A percentile compares a stretch with the other conserved stretches of the same genome.
phyloP scores from a whole-genome alignment of 148 eudicot genomes.

The Diospyros kaki region DNA sequence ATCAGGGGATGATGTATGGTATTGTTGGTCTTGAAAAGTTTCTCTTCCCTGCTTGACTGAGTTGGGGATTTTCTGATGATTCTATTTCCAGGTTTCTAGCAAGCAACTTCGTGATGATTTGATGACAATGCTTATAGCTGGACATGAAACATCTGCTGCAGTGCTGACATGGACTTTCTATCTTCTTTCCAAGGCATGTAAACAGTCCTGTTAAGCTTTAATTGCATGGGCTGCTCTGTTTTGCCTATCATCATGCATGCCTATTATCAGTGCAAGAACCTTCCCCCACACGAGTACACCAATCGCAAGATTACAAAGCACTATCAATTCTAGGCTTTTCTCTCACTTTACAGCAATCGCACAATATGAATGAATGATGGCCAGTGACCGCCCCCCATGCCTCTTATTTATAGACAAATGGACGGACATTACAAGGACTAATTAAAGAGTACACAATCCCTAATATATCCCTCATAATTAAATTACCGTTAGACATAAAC shows the following conservation, averaged over 20 bases:
- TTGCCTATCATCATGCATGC: neutral
- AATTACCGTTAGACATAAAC: too few relatives aligned
- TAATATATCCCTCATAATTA: too few relatives aligned
- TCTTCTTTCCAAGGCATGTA: constrained; percentile 76
- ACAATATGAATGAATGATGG: too few relatives aligned
- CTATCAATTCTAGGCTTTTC: too few relatives aligned
- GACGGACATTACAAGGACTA: too few relatives aligned
- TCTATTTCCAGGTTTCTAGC: constrained; percentile 71
- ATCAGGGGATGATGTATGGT: constrained; percentile 89
- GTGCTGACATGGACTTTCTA: constrained; percentile 97
- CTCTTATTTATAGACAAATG: too few relatives aligned
- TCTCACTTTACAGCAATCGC: too few relatives aligned
- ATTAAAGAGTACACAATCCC: too few relatives aligned
- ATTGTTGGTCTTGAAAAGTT: constrained; percentile 1
- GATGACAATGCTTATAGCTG: constrained; percentile 97
- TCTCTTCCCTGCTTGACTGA: constrained; percentile 10
- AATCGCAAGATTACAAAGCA: too few relatives aligned
- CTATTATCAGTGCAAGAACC: too few relatives aligned
- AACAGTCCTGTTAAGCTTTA: neutral
- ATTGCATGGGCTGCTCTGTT: neutral
- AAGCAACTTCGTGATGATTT: constrained; percentile 99
- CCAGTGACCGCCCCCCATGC: too few relatives aligned
- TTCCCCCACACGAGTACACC: too few relatives aligned
- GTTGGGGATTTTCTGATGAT: constrained; percentile 15
- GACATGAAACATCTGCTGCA: constrained; percentile 99